A percentile compares a stretch with the other conserved stretches of the same genome.
phyloP scores from a whole-genome alignment of 345 rosid species.

The Citropsis articulata region DNA sequence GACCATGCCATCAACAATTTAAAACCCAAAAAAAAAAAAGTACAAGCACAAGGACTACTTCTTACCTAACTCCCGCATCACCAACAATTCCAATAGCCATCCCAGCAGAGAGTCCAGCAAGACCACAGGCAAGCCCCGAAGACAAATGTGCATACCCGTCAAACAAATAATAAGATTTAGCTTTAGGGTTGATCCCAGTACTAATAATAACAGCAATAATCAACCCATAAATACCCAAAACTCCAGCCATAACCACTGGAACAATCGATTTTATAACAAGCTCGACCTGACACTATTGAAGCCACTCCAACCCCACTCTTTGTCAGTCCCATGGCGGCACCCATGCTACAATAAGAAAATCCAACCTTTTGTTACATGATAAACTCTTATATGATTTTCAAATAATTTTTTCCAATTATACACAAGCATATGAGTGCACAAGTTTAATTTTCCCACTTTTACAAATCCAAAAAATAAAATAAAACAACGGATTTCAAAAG shows the following conservation, averaged over 20 bases:
- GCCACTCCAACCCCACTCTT: constrained; percentile 48
- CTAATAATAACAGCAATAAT: constrained; percentile 43
- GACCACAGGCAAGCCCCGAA: constrained; percentile 48
- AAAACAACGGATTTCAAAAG: neutral
- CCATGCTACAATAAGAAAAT: constrained; percentile 23
- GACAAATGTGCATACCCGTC: constrained; percentile 46
- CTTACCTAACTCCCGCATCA: constrained; percentile 39
- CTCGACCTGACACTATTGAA: constrained; percentile 41
- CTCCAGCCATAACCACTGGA: constrained; percentile 50
- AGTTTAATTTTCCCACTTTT: neutral
- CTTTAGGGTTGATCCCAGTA: constrained; percentile 36
- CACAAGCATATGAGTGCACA: neutral
- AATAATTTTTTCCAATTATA: neutral
- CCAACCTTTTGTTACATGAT: neutral
- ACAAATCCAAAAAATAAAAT: neutral
- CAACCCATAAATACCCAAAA: constrained; percentile 42
- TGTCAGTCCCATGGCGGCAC: constrained; percentile 41
- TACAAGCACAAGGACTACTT: no score
- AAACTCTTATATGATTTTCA: neutral
- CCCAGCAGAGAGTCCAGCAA: constrained; percentile 45
- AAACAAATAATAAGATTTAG: constrained; percentile 28
- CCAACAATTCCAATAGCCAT: constrained; percentile 41
- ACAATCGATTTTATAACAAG: constrained; percentile 45
- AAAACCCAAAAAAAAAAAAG: neutral
- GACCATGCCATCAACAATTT: neutral